Conservation (phyloP, 371 early-diverging fungal species). For the Mucor velutinosus region DNA sequence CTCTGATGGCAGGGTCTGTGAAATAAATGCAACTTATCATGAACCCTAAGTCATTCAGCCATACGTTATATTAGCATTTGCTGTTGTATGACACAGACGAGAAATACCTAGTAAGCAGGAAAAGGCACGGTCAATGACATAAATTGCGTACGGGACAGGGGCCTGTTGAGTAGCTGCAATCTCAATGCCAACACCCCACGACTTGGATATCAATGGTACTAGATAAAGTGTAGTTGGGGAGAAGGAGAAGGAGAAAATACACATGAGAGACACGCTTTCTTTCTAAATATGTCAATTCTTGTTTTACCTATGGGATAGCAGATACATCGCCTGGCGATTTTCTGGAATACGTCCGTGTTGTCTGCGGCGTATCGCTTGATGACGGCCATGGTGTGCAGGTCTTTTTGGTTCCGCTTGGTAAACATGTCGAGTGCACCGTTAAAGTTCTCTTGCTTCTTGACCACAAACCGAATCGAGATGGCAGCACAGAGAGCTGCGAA, state of each 20-base stretch:
- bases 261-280: not conserved
- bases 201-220: slow-evolving; percentile 42
- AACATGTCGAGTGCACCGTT: slow-evolving; percentile 31
- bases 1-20: slow-evolving; percentile 38
- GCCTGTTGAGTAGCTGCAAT: slow-evolving; percentile 12
- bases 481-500: slow-evolving; percentile 29
- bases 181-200: slow-evolving; percentile 38
- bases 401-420: not conserved
- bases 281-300: not conserved
- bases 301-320: slow-evolving; percentile 40
- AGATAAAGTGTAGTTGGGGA: not conserved
- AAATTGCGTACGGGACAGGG: slow-evolving; percentile 25
- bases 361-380: slow-evolving; percentile 7
- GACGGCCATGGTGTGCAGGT: not conserved
- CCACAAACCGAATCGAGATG: slow-evolving; percentile 25
- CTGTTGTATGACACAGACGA: not conserved
- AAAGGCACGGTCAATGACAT: slow-evolving; percentile 34
- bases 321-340: slow-evolving; percentile 34
- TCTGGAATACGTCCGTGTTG: slow-evolving; percentile 27
- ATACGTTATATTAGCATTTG: not conserved
- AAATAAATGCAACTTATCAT: slow-evolving; percentile 40
- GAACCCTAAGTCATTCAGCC: slow-evolving; percentile 22
- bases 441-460: slow-evolving; percentile 27
- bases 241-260: not conserved
- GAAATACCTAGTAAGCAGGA: slow-evolving; percentile 31